phyloP scores from a whole-genome alignment of 768 basidiomycete species.

The Kondoa malvinella region DNA sequence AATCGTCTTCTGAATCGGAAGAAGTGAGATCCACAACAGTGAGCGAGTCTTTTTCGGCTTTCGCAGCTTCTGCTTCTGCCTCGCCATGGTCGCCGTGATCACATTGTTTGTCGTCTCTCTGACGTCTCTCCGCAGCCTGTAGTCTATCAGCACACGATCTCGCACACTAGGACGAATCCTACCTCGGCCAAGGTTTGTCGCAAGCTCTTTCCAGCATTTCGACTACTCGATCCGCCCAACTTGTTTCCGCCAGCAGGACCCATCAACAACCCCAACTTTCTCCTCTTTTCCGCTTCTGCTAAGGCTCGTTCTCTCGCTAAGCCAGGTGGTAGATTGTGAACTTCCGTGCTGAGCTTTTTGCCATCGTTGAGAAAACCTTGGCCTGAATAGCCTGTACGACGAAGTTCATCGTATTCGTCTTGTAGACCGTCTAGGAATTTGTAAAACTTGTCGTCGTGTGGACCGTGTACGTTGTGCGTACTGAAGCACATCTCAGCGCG shows the following conservation, averaged over 20 bases:
- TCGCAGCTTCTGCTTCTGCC: conserved; percentile 20
- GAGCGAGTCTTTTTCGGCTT: conserved; percentile 4
- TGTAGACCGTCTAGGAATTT: conserved; percentile 47
- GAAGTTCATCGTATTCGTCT: conserved; percentile 67
- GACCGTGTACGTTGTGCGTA: conserved; percentile 42
- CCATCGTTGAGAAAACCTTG: conserved; percentile 81
- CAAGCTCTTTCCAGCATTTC: conserved; percentile 38
- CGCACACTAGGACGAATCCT: conserved; percentile 30
- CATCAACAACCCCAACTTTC: conserved; percentile 36
- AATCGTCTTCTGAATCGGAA: conserved; percentile 4
- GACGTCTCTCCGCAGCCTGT: conserved; percentile 72
- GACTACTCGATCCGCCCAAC: conserved; percentile 36
- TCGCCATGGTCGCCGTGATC: conserved; percentile 27
- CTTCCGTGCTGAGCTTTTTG: conserved; percentile 43
- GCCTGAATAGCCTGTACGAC: conserved; percentile 65
- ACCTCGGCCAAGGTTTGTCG: conserved; percentile 59
- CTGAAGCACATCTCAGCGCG: background rate
- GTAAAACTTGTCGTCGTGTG: conserved; percentile 51
- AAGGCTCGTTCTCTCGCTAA: conserved; percentile 51
- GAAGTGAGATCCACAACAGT: conserved; percentile 11
- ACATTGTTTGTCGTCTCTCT: conserved; percentile 57
- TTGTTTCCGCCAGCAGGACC: conserved; percentile 43
- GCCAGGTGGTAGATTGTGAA: conserved; percentile 40
- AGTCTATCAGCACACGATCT: too few relatives aligned
- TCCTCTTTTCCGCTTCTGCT: conserved; percentile 62